Base-by-base conservation (phyloP, 352 stramenopile species). In the Globisporangium nodosum region DNA sequence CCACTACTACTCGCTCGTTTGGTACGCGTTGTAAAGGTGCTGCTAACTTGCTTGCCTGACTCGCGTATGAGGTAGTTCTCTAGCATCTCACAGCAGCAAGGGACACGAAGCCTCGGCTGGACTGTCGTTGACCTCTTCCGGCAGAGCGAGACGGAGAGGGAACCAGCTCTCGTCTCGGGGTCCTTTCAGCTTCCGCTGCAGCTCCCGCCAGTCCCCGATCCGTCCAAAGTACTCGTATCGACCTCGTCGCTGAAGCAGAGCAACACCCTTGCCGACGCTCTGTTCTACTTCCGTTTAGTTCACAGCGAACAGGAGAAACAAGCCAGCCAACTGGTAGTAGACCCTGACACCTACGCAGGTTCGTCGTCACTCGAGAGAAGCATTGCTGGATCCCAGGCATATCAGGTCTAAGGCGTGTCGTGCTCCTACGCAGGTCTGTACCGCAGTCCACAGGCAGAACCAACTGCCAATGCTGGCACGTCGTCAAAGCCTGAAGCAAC, bases 151-250 rank as follows among this genome's bases (percentile, higher is more conserved):
- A 11, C 3, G 47, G 37, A 54, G 12, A 48, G 46, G 30, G 61
- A 65, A 3, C 18, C 69, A 37, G 37, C 21, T 47, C 48, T 81
- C 43, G 30, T 21, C 24, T 51, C 52, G 21, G 74, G 76, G 0
- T 66, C 50, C 37, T 73, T 80, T 40, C 79, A 78, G 35, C 57
- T 83, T 40, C 65, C 65, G 12, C 55, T 87, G 40, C 77, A 61
- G 27, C 55, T 62, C n/a, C 68, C 74, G 35, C 66, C 69, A 12
- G 66, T 76, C 52, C 73, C 73, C 9, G 73, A 83, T 49, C 71
- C 73, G 9, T 70, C 63, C 3, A 79, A 78, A 42, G 61, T 47
- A 6, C 11, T 68, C 3, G 46, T 81, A 27, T 30, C 60, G 7
- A 33, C 64, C 24, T 48, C 65, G 37, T 11, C 48, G 30, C n/a